Evolutionary conservation across 129 eudicot species (phyloP).

Genomic region (Dittrichia graveolens): DNA sequence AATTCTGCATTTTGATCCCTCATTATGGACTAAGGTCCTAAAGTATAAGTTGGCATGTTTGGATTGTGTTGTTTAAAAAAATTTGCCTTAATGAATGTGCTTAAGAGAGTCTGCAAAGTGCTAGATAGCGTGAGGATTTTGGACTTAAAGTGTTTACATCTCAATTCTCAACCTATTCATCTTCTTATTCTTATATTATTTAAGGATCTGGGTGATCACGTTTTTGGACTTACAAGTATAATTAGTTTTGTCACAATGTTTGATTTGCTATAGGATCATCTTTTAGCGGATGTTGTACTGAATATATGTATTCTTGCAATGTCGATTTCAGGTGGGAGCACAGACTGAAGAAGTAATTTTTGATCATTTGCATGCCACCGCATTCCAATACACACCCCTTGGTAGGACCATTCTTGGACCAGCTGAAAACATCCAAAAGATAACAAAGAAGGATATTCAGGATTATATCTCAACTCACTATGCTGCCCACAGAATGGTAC

Average conservation of each 20-base stretch:
- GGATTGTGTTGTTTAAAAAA: neutral
- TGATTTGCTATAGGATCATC: neutral
- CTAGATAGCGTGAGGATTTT: neutral
- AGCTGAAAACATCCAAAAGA: slow-evolving; percentile 73
- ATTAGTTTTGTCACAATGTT: neutral
- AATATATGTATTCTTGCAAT: slow-evolving; percentile 13
- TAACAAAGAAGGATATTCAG: slow-evolving; percentile 60
- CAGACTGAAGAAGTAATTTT: slow-evolving; percentile 86
- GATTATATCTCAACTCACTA: slow-evolving; percentile 91
- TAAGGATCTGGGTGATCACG: neutral
- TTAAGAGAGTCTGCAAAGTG: neutral
- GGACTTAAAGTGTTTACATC: neutral
- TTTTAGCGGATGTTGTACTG: slow-evolving; percentile 4
- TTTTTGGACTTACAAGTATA: slow-evolving; percentile 5
- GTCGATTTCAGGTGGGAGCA: slow-evolving; percentile 62
- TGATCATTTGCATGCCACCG: slow-evolving; percentile 96
- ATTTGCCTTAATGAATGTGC: too few relatives aligned
- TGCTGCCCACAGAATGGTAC: slow-evolving; percentile 93
- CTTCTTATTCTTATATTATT: neutral
- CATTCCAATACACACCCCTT: slow-evolving; percentile 89
- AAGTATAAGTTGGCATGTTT: neutral
- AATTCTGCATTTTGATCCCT: neutral
- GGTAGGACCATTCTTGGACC: slow-evolving; percentile 97
- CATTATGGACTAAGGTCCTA: neutral
- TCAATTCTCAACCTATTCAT: neutral